Conservation (phyloP, 2,329 filamentous ascomycete genomes). For the Raffaelea arxii region DNA sequence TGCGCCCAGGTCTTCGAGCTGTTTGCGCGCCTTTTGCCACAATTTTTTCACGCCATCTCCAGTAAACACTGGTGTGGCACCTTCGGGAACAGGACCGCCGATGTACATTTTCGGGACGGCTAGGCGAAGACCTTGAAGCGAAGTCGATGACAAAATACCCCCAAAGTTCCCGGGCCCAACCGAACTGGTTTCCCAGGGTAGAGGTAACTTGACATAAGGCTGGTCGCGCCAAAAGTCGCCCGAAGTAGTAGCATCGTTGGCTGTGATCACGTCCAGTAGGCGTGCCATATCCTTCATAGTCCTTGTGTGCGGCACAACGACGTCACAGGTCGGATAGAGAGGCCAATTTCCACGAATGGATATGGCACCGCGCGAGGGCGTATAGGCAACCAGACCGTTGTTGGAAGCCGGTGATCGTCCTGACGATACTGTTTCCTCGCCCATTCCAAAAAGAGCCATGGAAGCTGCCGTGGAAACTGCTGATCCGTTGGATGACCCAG, state of each 20-base stretch:
- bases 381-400: conserved; percentile 45
- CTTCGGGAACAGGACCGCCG: too few species aligned
- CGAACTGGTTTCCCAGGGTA: background rate
- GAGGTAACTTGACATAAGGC: background rate
- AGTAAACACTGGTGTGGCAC: background rate
- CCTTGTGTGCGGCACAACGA: conserved; percentile 27
- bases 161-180: too few species aligned
- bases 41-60: background rate
- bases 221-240: background rate
- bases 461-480: background rate
- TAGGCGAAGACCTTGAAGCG: background rate
- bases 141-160: too few species aligned
- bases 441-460: background rate
- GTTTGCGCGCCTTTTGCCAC: background rate
- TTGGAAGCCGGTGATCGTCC: conserved; percentile 21
- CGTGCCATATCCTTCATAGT: background rate
- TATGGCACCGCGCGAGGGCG: conserved; percentile 41
- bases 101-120: background rate
- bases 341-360: conserved; percentile 44
- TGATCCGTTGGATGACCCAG: background rate
- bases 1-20: background rate
- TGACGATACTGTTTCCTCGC: background rate
- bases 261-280: background rate
- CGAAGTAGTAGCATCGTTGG: background rate
- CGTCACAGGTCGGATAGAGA: conserved; percentile 46